phyloP scores from a whole-genome alignment of 2,329 filamentous ascomycete genomes.

The Colletotrichum destructivum region DNA sequence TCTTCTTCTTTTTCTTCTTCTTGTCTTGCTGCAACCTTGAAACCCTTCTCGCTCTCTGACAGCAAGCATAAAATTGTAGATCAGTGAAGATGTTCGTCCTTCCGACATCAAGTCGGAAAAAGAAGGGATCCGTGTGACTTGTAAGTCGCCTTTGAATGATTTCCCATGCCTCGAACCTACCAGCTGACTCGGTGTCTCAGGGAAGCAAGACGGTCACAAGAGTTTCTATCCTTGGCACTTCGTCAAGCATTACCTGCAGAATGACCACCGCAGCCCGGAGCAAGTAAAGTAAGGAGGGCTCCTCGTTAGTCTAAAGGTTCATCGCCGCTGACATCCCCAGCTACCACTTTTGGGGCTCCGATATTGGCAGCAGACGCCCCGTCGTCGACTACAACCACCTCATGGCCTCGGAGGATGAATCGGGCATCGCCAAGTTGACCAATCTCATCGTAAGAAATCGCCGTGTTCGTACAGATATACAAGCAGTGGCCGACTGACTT shows the following conservation, averaged over 20 bases:
- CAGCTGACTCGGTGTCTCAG: conserved; percentile 56
- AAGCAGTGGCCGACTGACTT: conserved; percentile 23
- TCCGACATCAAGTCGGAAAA: conserved; percentile 47
- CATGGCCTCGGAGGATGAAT: conserved; percentile 65
- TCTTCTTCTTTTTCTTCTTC: too few species aligned
- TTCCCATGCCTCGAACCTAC: too few species aligned
- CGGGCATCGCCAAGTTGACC: conserved; percentile 74
- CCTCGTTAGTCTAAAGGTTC: conserved; percentile 1
- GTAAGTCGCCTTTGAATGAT: conserved; percentile 45
- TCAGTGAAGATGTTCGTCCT: conserved; percentile 51
- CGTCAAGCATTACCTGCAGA: conserved; percentile 63
- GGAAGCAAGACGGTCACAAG: conserved; percentile 77
- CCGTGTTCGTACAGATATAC: background rate
- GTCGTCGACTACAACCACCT: conserved; percentile 73
- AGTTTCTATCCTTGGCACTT: conserved; percentile 79
- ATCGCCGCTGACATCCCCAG: conserved; percentile 36
- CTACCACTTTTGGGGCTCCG: conserved; percentile 49
- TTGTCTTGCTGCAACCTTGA: background rate
- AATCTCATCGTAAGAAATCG: conserved; percentile 69
- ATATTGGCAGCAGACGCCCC: conserved; percentile 65
- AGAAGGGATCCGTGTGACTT: conserved; percentile 53
- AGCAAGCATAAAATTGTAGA: conserved; percentile 44
- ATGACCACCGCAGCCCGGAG: conserved; percentile 53
- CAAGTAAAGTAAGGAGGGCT: conserved; percentile 49
- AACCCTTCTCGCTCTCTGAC: background rate